Conservation (phyloP, 2,329 filamentous ascomycete species). For the Colletotrichum cordylinicola region DNA sequence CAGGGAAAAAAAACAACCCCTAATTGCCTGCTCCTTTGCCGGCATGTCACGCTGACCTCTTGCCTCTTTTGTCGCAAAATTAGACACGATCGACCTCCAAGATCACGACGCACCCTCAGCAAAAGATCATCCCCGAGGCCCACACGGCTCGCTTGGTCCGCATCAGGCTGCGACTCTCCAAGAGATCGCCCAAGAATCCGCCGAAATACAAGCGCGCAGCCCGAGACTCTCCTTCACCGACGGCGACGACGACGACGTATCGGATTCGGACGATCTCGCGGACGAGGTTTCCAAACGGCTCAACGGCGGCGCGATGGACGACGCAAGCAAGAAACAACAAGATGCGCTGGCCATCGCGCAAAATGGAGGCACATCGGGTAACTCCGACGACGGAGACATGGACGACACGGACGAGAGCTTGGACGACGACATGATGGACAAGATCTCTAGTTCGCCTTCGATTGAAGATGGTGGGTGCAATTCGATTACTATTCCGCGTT, state of each 20-base stretch:
- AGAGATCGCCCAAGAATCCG: slow-evolving; percentile 78
- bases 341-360: slow-evolving; percentile 62
- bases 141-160: slow-evolving; percentile 58
- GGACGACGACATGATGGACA: slow-evolving; percentile 95
- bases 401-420: slow-evolving; percentile 76
- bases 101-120: slow-evolving; percentile 82
- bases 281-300: slow-evolving; percentile 45
- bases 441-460: slow-evolving; percentile 97
- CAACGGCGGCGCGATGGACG: slow-evolving; percentile 31
- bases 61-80: slow-evolving; percentile 1
- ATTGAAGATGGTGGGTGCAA: slow-evolving; percentile 97
- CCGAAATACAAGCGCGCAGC: slow-evolving; percentile 72
- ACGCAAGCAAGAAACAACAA: slow-evolving; percentile 36
- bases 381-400: slow-evolving; percentile 66
- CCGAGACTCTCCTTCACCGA: slow-evolving; percentile 61
- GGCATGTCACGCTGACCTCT: slow-evolving; percentile 19
- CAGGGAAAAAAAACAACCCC: not conserved
- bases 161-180: slow-evolving; percentile 88
- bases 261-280: slow-evolving; percentile 51
- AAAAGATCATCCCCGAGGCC: slow-evolving; percentile 71
- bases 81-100: slow-evolving; percentile 96
- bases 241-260: slow-evolving; percentile 43
- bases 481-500: slow-evolving; percentile 39
- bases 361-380: slow-evolving; percentile 59
- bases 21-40: not conserved